A percentile compares a stretch with the other conserved stretches of the same genome.
Conservation (phyloP, 768 basidiomycete species). For the Pleurotus eryngii region DNA sequence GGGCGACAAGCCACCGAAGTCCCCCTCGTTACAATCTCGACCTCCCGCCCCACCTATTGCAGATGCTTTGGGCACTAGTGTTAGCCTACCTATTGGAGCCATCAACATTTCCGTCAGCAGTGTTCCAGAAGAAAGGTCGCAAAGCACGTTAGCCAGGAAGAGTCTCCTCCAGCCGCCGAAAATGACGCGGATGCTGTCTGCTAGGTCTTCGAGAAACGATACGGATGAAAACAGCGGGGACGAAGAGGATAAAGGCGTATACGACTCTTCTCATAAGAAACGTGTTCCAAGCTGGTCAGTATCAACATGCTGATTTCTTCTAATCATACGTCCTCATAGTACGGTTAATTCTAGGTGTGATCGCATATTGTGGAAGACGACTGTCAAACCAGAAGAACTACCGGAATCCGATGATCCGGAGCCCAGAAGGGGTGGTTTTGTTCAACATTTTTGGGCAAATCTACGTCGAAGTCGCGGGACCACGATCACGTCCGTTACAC, state of each 20-base stretch:
- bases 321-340: not conserved
- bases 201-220: constrained; percentile 23
- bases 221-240: constrained; percentile 34
- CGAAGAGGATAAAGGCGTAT: constrained; percentile 58
- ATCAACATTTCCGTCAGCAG: constrained; percentile 3
- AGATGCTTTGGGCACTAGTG: constrained; percentile 4
- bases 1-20: not conserved
- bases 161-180: constrained; percentile 23
- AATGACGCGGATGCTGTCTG: constrained; percentile 28
- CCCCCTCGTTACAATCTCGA: not conserved
- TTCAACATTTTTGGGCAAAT: constrained; percentile 52
- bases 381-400: constrained; percentile 44
- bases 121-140: not conserved
- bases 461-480: constrained; percentile 34
- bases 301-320: not conserved
- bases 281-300: constrained; percentile 82
- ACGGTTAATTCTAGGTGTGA: constrained; percentile 60
- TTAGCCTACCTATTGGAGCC: constrained; percentile 10
- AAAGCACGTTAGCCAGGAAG: not conserved
- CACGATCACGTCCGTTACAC: constrained; percentile 29
- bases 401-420: constrained; percentile 33
- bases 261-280: constrained; percentile 78
- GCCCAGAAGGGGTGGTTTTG: constrained; percentile 38
- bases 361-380: constrained; percentile 80
- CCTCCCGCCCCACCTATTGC: not conserved